Percentiles rank a stretch among this genome's conserved stretches.
Conservation (phyloP, 768 basidiomycete genomes). For the Botryobasidium botryosum region DNA sequence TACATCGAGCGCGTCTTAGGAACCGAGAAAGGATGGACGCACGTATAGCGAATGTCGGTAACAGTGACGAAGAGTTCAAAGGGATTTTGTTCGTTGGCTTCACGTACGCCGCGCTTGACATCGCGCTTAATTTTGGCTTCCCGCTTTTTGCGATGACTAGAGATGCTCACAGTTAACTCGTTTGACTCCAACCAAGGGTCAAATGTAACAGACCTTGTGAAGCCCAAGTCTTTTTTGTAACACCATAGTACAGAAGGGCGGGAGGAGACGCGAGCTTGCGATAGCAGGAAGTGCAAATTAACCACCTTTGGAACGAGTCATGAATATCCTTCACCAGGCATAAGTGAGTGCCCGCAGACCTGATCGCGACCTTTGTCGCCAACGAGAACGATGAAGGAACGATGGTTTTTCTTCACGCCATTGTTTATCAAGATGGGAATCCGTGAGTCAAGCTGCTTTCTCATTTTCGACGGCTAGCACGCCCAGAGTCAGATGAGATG, state of each 20-base stretch:
- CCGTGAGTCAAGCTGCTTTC: conserved; percentile 61
- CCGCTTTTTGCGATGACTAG: conserved; percentile 86
- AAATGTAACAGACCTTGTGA: conserved; percentile 54
- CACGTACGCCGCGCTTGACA: conserved; percentile 83
- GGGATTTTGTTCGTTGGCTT: conserved; percentile 88
- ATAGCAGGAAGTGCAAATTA: conserved; percentile 87
- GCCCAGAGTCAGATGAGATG: too few relatives aligned
- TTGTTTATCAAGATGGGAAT: conserved; percentile 86
- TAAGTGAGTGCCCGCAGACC: conserved; percentile 25
- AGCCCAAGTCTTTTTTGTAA: conserved; percentile 96
- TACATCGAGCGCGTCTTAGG: background rate
- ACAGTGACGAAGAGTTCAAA: conserved; percentile 98
- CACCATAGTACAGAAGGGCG: conserved; percentile 92
- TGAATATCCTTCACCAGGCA: background rate
- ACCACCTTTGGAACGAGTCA: conserved; percentile 62
- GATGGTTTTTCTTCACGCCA: conserved; percentile 82
- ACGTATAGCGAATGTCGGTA: conserved; percentile 98
- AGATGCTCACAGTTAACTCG: too few relatives aligned
- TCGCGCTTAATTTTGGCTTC: conserved; percentile 95
- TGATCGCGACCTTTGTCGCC: conserved; percentile 91
- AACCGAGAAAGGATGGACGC: conserved; percentile 22
- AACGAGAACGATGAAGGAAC: conserved; percentile 91
- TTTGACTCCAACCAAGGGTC: too few relatives aligned
- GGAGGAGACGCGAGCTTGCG: conserved; percentile 77
- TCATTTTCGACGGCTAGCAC: conserved; percentile 12